Base-by-base conservation (phyloP, 768 basidiomycete species). In the Cystofilobasidium capitatum region DNA sequence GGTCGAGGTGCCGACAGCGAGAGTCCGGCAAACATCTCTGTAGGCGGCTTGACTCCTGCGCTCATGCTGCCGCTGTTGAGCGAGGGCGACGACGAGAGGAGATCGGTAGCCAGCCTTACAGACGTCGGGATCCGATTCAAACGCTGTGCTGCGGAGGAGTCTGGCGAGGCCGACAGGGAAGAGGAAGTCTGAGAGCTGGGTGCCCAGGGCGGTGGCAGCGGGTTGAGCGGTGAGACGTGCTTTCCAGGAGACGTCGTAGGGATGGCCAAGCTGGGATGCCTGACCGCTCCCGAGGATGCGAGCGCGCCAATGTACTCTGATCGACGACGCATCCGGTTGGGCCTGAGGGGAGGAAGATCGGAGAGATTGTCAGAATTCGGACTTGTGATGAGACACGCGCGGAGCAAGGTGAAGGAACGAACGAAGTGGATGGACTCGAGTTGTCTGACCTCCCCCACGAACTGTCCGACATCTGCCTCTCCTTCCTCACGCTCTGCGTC, bases 41-140 rank as follows among this genome's bases (percentile, higher is more conserved):
- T 29, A 14, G 39, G 20, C 26, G 31, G 6, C 39, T 59, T 33
- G 20, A 10, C 36, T 24, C 45, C 24, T 31, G 42, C 37, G 31
- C 22, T 68, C 24, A 39, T 17, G 4, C 57, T 39, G 2, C 51
- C 51, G 35, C 40, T 64, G 22, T 45, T 36, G 2, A 36, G 17
- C 37, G 51, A n/a, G 17, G 62, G 62, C 12, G 62, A 59, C 0
- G 68, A 65, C 37, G 54, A 45, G 22, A 79, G 74, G n/a, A 80
- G 69, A 31, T 79, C 79, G n/a, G 77, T 71, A 1, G 79, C 79
- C 39, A 79, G 73, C 26, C 78, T 71, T 0, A 80, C 79, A 24
- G 77, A 75, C 1, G 79, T 79, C 0, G 79, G 79, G 0, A 80
- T 79, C 12, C 78, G 71, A 49, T 79, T 79, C 9, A 80, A 73